phyloP scores from a whole-genome alignment of 1,139 yeast species.

The Pichia sorboxylosa region DNA sequence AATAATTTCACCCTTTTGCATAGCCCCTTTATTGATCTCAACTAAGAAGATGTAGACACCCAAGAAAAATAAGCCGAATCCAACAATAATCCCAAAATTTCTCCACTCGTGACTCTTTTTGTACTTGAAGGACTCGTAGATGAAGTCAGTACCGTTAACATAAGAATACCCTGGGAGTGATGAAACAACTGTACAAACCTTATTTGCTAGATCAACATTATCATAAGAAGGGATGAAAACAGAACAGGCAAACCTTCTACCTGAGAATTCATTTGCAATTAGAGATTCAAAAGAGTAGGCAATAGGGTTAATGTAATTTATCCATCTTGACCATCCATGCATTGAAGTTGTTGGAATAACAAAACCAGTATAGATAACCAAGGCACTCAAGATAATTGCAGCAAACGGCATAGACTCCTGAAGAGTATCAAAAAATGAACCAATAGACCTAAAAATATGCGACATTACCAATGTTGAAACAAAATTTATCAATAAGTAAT shows the following conservation, averaged over 20 bases:
- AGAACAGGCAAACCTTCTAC: slow-evolving; percentile 39
- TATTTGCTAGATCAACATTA: slow-evolving; percentile 27
- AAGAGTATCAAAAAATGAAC: slow-evolving; percentile 34
- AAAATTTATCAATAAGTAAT: slow-evolving; percentile 40
- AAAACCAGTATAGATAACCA: slow-evolving; percentile 42
- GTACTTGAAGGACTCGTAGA: slow-evolving; percentile 21
- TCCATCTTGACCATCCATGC: slow-evolving; percentile 61
- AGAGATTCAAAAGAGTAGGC: slow-evolving; percentile 45
- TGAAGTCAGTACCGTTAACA: slow-evolving; percentile 23
- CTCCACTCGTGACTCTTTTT: slow-evolving; percentile 24
- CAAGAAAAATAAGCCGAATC: slow-evolving; percentile 24
- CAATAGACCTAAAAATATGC: slow-evolving; percentile 38
- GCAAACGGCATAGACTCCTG: slow-evolving; percentile 43
- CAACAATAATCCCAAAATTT: slow-evolving; percentile 25
- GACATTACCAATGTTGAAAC: slow-evolving; percentile 28
- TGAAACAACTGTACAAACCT: slow-evolving; percentile 57
- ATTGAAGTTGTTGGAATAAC: slow-evolving; percentile 46
- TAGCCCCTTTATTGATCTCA: slow-evolving; percentile 24
- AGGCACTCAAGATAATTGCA: slow-evolving; percentile 36
- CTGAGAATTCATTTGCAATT: slow-evolving; percentile 43
- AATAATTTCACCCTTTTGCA: slow-evolving; percentile 26
- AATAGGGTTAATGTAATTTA: slow-evolving; percentile 43
- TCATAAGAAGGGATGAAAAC: slow-evolving; percentile 41
- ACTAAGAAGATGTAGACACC: slow-evolving; percentile 19
- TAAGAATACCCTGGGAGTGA: slow-evolving; percentile 25